Evolutionary conservation across 2,329 filamentous ascomycete genomes (phyloP).

Genomic region (Colletotrichum plurivorum): DNA sequence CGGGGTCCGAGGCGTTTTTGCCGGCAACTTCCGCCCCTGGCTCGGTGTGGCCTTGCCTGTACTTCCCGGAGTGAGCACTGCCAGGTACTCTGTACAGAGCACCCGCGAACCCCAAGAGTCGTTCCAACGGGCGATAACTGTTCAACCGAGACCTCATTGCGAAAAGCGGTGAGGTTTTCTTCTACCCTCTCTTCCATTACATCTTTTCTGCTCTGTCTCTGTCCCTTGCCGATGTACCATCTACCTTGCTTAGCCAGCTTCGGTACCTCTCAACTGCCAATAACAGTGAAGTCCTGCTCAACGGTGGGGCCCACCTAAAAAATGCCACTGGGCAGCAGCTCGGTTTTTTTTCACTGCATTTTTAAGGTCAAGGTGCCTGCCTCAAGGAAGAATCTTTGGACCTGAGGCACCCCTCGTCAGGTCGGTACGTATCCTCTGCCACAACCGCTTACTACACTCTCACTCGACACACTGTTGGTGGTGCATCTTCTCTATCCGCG

Average conservation of each 20-base stretch:
- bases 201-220: not conserved
- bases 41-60: conserved; percentile 9
- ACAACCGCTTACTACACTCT: not conserved
- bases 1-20: conserved; percentile 30
- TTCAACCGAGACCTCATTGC: no score
- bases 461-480: no score
- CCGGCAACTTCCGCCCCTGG: conserved; percentile 36
- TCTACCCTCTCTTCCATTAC: not conserved
- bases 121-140: no score
- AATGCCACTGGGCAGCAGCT: not conserved
- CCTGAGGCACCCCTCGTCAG: not conserved
- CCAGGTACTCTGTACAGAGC: not conserved
- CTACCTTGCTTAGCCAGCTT: no score
- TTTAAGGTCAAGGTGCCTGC: not conserved
- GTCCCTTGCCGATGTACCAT: not conserved
- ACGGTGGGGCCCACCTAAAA: not conserved
- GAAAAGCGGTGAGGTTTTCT: conserved; percentile 24
- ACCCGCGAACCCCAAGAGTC: no score
- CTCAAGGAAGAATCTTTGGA: not conserved
- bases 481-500: no score
- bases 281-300: not conserved
- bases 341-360: not conserved
- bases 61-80: not conserved
- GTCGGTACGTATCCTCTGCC: not conserved
- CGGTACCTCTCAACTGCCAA: no score